phyloP scores from a whole-genome alignment of 192 early-diverging fungal genomes.

The Mortierella alpina region DNA sequence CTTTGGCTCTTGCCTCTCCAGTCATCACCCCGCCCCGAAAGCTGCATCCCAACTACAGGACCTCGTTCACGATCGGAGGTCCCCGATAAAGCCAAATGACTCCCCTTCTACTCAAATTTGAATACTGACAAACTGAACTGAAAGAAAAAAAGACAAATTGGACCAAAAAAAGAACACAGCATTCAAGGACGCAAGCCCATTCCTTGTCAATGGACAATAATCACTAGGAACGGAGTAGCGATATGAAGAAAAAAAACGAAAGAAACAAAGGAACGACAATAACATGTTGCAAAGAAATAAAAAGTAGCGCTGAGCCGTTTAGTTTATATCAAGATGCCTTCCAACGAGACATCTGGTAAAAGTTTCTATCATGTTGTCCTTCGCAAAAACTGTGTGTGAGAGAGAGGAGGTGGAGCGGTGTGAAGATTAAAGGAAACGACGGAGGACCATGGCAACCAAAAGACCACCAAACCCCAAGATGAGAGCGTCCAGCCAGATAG shows the following conservation, averaged over 20 bases:
- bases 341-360: no score
- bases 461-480: constrained; percentile 42
- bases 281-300: constrained; percentile 8
- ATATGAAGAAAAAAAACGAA: not conserved
- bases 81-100: constrained; percentile 9
- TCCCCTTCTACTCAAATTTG: not conserved
- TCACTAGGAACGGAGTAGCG: no score
- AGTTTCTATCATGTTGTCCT: no score
- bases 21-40: not conserved
- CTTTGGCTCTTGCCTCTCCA: constrained; percentile 1
- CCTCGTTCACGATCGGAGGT: constrained; percentile 30
- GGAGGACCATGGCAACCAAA: constrained; percentile 36
- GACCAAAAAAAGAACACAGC: no score
- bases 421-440: constrained; percentile 12
- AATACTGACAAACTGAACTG: no score
- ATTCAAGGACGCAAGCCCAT: no score
- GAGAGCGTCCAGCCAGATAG: constrained; percentile 50
- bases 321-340: no score
- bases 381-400: no score
- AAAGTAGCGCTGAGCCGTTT: not conserved
- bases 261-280: not conserved
- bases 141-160: no score
- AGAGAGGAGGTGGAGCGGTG: not conserved
- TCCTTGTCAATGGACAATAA: no score
- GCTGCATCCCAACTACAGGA: constrained; percentile 35